Conservation (phyloP, 1,139 yeast genomes). For the Yamadazyma diospyri region DNA sequence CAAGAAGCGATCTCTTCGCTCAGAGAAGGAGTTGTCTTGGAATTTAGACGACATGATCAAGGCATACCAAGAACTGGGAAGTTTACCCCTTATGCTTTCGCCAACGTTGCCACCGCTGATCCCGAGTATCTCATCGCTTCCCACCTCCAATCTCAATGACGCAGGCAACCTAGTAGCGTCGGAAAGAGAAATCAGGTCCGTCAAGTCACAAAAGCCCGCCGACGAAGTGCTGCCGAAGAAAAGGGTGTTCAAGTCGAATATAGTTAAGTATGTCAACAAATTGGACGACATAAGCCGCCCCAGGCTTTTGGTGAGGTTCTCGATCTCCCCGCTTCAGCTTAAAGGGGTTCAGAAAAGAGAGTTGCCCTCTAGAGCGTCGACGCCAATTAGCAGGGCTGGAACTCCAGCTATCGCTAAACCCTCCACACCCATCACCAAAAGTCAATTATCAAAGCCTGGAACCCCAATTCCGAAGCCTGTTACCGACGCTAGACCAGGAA, state of each 20-base stretch:
- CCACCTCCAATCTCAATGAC: no score
- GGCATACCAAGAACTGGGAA: slow-evolving; percentile 33
- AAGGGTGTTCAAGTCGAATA: slow-evolving; percentile 4
- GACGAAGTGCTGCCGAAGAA: slow-evolving; percentile 1
- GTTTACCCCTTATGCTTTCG: slow-evolving; percentile 38
- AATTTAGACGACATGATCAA: slow-evolving; percentile 39
- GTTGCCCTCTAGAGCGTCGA: not conserved
- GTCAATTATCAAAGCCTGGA: not conserved
- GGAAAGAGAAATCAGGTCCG: not conserved
- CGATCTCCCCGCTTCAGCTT: slow-evolving; percentile 17
- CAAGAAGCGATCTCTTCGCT: slow-evolving; percentile 2
- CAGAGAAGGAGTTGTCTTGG: slow-evolving; percentile 23
- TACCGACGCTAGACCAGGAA: not conserved
- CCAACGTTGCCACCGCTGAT: slow-evolving; percentile 33
- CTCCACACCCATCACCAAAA: not conserved
- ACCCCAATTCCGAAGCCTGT: slow-evolving; percentile 1
- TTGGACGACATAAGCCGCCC: slow-evolving; percentile 20
- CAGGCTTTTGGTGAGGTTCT: slow-evolving; percentile 29
- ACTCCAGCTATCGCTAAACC: slow-evolving; percentile 3
- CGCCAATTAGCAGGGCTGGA: slow-evolving; percentile 1
- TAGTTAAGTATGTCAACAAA: slow-evolving; percentile 8
- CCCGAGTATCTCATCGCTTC: not conserved
- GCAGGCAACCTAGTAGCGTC: not conserved
- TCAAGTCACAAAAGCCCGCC: not conserved
- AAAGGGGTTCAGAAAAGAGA: not conserved